phyloP scores from a whole-genome alignment of 139 green algal genomes.

The Diplosphaera chodatii region DNA sequence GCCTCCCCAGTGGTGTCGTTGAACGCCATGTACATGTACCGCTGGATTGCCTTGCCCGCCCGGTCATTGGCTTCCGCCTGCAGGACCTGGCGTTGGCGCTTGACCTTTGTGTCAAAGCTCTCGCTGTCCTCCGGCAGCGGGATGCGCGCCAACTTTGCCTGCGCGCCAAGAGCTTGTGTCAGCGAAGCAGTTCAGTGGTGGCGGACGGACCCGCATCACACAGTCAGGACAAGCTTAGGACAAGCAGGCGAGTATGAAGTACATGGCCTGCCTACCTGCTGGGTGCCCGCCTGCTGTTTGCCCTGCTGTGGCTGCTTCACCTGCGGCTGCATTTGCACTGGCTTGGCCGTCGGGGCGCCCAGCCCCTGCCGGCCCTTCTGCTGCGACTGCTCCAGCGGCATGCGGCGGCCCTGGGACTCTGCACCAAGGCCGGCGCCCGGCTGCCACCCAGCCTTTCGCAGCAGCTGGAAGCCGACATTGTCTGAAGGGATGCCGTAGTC shows the following conservation, averaged over 20 bases:
- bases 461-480: not conserved
- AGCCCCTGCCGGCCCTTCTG: not conserved
- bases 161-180: too few relatives aligned
- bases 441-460: not conserved
- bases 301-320: not conserved
- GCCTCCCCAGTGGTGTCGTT: slow-evolving; percentile 18
- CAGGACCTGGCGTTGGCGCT: slow-evolving; percentile 25
- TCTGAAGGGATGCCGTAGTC: not conserved
- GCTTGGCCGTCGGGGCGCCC: too few relatives aligned
- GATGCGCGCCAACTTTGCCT: not conserved
- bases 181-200: too few relatives aligned
- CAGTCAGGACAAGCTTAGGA: too few relatives aligned
- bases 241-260: too few relatives aligned
- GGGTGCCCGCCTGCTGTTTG: not conserved
- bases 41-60: slow-evolving; percentile 24
- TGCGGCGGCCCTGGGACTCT: not conserved
- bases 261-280: not conserved
- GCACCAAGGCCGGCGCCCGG: not conserved
- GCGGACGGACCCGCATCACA: too few relatives aligned
- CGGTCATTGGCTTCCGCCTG: slow-evolving; percentile 29
- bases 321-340: not conserved
- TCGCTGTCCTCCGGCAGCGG: not conserved
- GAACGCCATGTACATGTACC: slow-evolving; percentile 30
- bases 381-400: not conserved
- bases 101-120: not conserved